Conservation (phyloP, 2,329 filamentous ascomycete species). For the Ophiostoma himal-ulmi region DNA sequence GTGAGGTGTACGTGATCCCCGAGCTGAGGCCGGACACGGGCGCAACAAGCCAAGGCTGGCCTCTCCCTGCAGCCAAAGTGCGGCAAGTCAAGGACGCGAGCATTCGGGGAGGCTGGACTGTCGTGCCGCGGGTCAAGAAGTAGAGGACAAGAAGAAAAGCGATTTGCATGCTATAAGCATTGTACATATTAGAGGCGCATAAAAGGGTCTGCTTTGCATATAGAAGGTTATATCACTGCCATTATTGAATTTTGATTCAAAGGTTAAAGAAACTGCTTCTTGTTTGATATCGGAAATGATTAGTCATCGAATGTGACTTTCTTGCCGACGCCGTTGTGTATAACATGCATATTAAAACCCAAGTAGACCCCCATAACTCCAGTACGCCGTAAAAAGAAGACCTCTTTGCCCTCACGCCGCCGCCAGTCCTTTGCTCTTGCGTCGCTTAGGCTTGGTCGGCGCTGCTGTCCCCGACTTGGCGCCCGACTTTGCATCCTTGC, state of each 20-base stretch:
- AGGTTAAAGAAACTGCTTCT: neutral
- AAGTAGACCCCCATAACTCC: neutral
- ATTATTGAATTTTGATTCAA: neutral
- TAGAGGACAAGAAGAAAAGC: neutral
- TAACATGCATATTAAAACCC: neutral
- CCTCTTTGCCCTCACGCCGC: neutral
- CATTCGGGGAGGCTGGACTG: conserved; percentile 60
- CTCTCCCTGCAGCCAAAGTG: conserved; percentile 77
- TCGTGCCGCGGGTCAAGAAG: conserved; percentile 37
- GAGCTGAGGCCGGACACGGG: conserved; percentile 64
- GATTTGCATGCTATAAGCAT: neutral
- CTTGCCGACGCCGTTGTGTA: neutral
- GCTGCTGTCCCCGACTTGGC: conserved; percentile 30
- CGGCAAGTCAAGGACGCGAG: conserved; percentile 67
- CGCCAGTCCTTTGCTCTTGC: conserved; percentile 41
- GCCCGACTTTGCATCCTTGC: conserved; percentile 33
- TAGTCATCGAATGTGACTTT: neutral
- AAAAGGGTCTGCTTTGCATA: conserved; percentile 1
- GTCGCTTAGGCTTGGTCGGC: conserved; percentile 40
- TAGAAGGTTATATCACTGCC: neutral
- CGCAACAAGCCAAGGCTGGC: conserved; percentile 67
- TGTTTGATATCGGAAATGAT: neutral
- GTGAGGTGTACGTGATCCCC: conserved; percentile 80
- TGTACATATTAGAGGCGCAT: neutral
- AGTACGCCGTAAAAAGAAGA: neutral